Conservation (phyloP, 2,329 filamentous ascomycete genomes). For the Trichoderma aggressivum region DNA sequence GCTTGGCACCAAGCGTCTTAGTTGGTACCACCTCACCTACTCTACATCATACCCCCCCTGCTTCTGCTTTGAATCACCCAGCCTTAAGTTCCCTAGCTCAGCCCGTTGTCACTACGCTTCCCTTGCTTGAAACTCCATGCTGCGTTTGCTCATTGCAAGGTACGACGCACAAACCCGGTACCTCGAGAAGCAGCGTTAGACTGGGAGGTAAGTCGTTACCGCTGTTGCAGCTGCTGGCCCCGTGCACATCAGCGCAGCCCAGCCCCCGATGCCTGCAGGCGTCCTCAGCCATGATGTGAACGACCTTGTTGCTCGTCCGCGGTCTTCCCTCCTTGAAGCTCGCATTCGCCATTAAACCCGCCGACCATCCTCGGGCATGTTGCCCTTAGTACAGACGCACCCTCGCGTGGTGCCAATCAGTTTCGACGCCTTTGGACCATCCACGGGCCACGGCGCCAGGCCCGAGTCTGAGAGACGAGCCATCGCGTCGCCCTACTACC, state of each 20-base stretch:
- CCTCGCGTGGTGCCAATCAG: slow-evolving; percentile 46
- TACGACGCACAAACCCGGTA: slow-evolving; percentile 10
- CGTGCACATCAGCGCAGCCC: slow-evolving; percentile 24
- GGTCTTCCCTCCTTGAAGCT: slow-evolving; percentile 18
- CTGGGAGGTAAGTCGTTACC: slow-evolving; percentile 5
- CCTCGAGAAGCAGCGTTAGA: slow-evolving; percentile 3
- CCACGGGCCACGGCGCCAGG: slow-evolving; percentile 22
- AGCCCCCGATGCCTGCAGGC: slow-evolving; percentile 41
- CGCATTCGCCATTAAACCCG: slow-evolving; percentile 16
- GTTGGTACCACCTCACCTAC: neutral
- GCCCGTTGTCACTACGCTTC: slow-evolving; percentile 10
- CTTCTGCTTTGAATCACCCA: slow-evolving; percentile 6
- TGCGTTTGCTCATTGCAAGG: slow-evolving; percentile 7
- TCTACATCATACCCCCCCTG: slow-evolving; percentile 1
- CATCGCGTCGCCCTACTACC: slow-evolving; percentile 24
- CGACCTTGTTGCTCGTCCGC: slow-evolving; percentile 32
- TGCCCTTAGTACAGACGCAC: slow-evolving; percentile 52
- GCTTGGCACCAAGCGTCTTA: neutral
- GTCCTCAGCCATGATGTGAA: slow-evolving; percentile 41
- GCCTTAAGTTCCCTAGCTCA: slow-evolving; percentile 13
- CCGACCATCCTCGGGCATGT: slow-evolving; percentile 36
- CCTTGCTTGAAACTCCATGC: slow-evolving; percentile 9
- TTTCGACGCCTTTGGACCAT: slow-evolving; percentile 34
- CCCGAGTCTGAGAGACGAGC: slow-evolving; percentile 29
- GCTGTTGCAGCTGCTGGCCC: slow-evolving; percentile 25